Conservation (phyloP, 768 basidiomycete species). For the Chlorophyllum brunneum region DNA sequence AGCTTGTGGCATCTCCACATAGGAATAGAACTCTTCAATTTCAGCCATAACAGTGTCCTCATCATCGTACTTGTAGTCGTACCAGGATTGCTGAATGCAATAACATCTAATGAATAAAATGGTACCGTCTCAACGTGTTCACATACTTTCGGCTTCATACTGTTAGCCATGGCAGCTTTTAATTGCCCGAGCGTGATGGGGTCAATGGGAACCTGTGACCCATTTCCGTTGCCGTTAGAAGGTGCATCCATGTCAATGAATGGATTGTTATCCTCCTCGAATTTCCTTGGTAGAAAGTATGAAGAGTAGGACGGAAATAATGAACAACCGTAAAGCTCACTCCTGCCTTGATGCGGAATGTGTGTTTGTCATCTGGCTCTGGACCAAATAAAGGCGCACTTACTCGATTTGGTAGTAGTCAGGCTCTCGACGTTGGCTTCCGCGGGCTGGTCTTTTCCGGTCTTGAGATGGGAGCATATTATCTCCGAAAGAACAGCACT, state of each 20-base stretch:
- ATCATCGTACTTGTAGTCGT: slow-evolving; percentile 93
- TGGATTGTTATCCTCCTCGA: slow-evolving; percentile 8
- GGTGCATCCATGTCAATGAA: slow-evolving; percentile 13
- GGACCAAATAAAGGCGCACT: slow-evolving; percentile 8
- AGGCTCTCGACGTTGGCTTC: not conserved
- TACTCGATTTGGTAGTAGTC: slow-evolving; percentile 9
- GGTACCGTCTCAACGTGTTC: not conserved
- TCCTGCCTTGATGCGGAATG: slow-evolving; percentile 1
- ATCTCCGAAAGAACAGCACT: not conserved
- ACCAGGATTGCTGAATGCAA: slow-evolving; percentile 68
- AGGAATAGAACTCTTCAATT: slow-evolving; percentile 97
- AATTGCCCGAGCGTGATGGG: slow-evolving; percentile 82
- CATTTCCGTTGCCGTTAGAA: slow-evolving; percentile 14
- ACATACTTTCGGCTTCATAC: slow-evolving; percentile 72
- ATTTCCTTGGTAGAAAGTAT: slow-evolving; percentile 2
- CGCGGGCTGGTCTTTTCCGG: not conserved
- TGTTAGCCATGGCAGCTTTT: slow-evolving; percentile 64
- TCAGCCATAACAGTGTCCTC: slow-evolving; percentile 96
- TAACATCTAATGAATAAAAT: not conserved
- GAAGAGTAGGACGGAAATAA: not conserved
- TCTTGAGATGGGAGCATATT: slow-evolving; percentile 5
- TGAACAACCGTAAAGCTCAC: slow-evolving; percentile 1
- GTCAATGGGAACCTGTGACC: slow-evolving; percentile 45
- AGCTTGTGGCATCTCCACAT: slow-evolving; percentile 91
- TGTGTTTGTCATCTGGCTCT: slow-evolving; percentile 1